A percentile compares a stretch with the other conserved stretches of the same genome.
These are phyloP conservation scores for Pilasporangium apinafurcum DNA, from an alignment of 352 stramenopile genomes.

Conservation along the genomic window DNA sequence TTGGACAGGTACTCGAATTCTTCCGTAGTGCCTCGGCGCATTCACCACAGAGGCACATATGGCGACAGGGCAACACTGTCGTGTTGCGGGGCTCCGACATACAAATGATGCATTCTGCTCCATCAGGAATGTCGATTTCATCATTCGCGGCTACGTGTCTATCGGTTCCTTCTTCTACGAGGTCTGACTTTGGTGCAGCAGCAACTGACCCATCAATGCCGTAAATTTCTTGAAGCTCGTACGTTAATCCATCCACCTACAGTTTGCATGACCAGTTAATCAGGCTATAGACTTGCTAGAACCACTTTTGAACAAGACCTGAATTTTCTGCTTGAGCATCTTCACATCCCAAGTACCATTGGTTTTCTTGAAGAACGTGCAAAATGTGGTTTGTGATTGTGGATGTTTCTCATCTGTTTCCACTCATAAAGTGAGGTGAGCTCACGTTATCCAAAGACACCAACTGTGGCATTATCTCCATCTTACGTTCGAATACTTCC, in stretches of 20 bases:
- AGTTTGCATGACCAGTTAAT: constrained; percentile 1
- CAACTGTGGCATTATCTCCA: too few species aligned
- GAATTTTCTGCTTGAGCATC: constrained; percentile 83
- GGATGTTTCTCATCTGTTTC: constrained; percentile 14
- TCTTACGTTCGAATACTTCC: constrained; percentile 47
- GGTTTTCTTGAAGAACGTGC: constrained; percentile 49
- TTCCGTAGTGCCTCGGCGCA: constrained; percentile 73
- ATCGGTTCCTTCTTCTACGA: constrained; percentile 5
- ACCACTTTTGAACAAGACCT: constrained; percentile 8
- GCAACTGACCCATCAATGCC: constrained; percentile 71
- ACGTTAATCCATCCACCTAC: constrained; percentile 64
- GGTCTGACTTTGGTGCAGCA: constrained; percentile 29
- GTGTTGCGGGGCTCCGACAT: constrained; percentile 77
- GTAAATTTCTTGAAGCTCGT: constrained; percentile 87
- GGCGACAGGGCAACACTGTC: constrained; percentile 75
- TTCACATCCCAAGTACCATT: constrained; percentile 48
- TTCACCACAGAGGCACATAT: constrained; percentile 84
- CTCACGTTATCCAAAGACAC: constrained; percentile 1
- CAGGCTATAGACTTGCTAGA: not conserved
- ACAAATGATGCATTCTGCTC: constrained; percentile 85
- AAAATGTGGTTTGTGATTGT: constrained; percentile 80
- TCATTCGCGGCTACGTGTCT: constrained; percentile 4
- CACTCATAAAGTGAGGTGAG: not conserved
- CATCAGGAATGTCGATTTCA: constrained; percentile 67
- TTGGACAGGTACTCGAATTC: constrained; percentile 69